Evolutionary conservation across 495 filamentous ascomycete genomes (phyloP).

Genomic region (Podospora pseudopauciseta): DNA sequence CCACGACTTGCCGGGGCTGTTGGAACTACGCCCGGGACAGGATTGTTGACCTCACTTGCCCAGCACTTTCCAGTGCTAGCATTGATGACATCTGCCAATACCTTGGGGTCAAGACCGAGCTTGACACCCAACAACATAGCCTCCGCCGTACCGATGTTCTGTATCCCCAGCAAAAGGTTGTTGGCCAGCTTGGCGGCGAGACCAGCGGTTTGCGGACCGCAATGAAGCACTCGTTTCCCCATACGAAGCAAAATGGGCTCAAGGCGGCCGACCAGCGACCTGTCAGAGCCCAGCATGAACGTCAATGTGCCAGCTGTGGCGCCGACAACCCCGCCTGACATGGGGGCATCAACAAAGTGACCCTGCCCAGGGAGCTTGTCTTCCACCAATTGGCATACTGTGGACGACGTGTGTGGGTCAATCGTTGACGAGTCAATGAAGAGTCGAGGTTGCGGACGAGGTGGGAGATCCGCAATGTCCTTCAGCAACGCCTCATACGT

Average conservation of each 20-base stretch:
- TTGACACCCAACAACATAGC: slow-evolving; percentile 88
- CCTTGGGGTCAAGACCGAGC: slow-evolving; percentile 78
- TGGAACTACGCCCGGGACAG: slow-evolving; percentile 78
- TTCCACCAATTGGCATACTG: slow-evolving; percentile 60
- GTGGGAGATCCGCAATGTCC: slow-evolving; percentile 34
- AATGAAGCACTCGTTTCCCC: slow-evolving; percentile 78
- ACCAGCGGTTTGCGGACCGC: slow-evolving; percentile 75
- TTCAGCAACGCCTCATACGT: slow-evolving; percentile 64
- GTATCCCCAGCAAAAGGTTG: slow-evolving; percentile 88
- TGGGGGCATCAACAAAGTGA: slow-evolving; percentile 73
- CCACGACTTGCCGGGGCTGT: slow-evolving; percentile 67
- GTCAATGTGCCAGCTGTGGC: slow-evolving; percentile 70
- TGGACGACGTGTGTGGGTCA: slow-evolving; percentile 70
- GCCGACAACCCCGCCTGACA: slow-evolving; percentile 84
- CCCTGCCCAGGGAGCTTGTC: slow-evolving; percentile 48
- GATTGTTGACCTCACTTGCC: slow-evolving; percentile 91
- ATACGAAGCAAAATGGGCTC: slow-evolving; percentile 66
- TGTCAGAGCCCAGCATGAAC: slow-evolving; percentile 79
- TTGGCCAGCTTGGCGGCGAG: slow-evolving; percentile 86
- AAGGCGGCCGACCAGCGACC: slow-evolving; percentile 55
- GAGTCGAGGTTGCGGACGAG: slow-evolving; percentile 45
- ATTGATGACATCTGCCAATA: slow-evolving; percentile 77
- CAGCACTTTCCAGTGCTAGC: slow-evolving; percentile 83
- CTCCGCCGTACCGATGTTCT: slow-evolving; percentile 88
- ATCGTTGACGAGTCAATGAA: slow-evolving; percentile 87